phyloP scores from a whole-genome alignment of 306 rosid species.

The Lablab purpureus region DNA sequence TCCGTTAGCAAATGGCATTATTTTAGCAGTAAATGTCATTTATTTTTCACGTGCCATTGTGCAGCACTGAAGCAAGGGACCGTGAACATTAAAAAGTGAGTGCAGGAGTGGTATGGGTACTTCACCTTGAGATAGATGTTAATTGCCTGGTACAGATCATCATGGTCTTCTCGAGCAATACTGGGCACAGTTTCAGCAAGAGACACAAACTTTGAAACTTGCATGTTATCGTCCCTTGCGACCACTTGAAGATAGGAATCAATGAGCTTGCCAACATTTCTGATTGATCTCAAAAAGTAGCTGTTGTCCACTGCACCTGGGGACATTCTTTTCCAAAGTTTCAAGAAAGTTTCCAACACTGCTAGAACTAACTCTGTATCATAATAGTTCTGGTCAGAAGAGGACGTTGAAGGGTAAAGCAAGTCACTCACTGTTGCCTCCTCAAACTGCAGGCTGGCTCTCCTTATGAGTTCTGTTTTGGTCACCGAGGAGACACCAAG shows the following conservation, averaged over 20 bases:
- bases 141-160: constrained; percentile 83
- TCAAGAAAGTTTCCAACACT: constrained; percentile 80
- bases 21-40: not conserved
- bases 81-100: not conserved
- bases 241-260: constrained; percentile 96
- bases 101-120: constrained; percentile 6
- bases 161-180: constrained; percentile 73
- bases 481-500: constrained; percentile 73
- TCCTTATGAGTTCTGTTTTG: constrained; percentile 76
- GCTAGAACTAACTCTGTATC: constrained; percentile 84
- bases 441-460: constrained; percentile 80
- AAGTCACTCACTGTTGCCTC: constrained; percentile 90
- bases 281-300: constrained; percentile 66
- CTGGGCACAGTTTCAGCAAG: constrained; percentile 84
- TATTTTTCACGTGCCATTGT: constrained; percentile 17
- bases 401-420: constrained; percentile 68
- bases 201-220: constrained; percentile 71
- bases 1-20: not conserved
- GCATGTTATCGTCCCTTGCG: constrained; percentile 79
- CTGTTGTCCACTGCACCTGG: constrained; percentile 62
- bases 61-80: constrained; percentile 1
- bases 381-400: constrained; percentile 64
- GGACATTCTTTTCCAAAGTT: constrained; percentile 78
- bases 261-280: constrained; percentile 86
- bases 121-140: constrained; percentile 91